Base-by-base conservation (phyloP, 2,329 filamentous ascomycete genomes). In the Fonsecaea nubica region DNA sequence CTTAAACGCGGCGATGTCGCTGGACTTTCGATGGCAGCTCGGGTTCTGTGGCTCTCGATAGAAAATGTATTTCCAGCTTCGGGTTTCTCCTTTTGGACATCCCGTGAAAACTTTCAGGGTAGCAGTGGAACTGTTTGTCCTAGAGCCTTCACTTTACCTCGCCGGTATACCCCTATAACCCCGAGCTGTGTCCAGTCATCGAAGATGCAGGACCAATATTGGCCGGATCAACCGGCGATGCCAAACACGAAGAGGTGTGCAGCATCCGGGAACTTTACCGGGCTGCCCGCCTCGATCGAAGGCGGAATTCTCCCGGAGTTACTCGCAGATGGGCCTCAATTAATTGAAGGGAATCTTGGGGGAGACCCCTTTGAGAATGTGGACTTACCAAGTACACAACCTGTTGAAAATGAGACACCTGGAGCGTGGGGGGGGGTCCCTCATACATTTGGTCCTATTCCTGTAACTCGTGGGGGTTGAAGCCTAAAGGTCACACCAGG, bases 1-100 rank as follows among this genome's bases (percentile, higher is more conserved):
- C 15, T 42, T 42, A 5, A 7, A 13, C 13, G 5, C 12, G 13
- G 38, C 15, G n/a, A 21, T 48, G 42, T 48, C n/a, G 42, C 42
- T 48, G 42, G 18, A 21, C 42, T 48, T 48, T 18, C 12, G 18
- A 21, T 50, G n/a, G 42, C 10, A 42, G 12, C 15, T 15, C 10
- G 2, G n/a, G n/a, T 15, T 25, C 4, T 45, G 40, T 18, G 6
- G n/a, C 40, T n/a, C 15, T 42, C 15, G 15, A 25, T 33, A 12
- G 25, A 33, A 33, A 30, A 50, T 12, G 32, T 7, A 7, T 58
- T n/a, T 12, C 35, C 21, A n/a, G 9, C 58, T 38, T 53, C 58
- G 58, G 58, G 30, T 61, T 61, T 30, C 58, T 50, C 15, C 52
- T 53, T 61, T 50, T 35, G 48, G 58, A 7, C 36, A 61, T 21